Percentiles rank a stretch among this genome's conserved stretches.
Evolutionary conservation across 306 rosid species (phyloP).

Genomic region (Heteromeles arbutifolia): DNA sequence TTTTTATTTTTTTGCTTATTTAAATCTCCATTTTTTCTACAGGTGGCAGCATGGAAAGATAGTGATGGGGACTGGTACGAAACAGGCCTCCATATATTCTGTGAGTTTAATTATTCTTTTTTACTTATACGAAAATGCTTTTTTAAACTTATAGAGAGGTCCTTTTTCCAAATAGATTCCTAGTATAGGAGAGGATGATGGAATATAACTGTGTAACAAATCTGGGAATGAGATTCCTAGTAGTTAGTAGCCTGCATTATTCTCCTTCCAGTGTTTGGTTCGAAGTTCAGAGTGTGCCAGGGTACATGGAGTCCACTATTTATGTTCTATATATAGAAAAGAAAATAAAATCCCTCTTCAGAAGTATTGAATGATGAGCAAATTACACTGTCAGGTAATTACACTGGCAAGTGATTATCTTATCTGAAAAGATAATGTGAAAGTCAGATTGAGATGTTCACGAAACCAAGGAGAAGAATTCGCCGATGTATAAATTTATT

Average conservation of each 20-base stretch:
- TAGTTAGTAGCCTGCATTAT: neutral
- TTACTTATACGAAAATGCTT: neutral
- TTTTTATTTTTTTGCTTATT: conserved; percentile 2
- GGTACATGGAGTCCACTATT: neutral
- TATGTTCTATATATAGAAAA: neutral
- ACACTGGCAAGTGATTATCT: neutral
- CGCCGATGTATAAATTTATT: neutral
- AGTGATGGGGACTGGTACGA: conserved; percentile 96
- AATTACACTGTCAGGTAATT: neutral
- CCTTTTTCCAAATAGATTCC: neutral
- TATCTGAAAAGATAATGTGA: neutral
- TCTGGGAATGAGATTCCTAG: neutral
- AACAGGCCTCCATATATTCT: conserved; percentile 94
- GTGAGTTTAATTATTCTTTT: conserved; percentile 41
- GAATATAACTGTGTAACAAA: neutral
- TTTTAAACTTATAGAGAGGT: neutral
- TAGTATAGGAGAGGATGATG: neutral
- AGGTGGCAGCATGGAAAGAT: conserved; percentile 99
- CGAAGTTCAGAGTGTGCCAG: neutral
- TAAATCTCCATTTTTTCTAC: conserved; percentile 17
- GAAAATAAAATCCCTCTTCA: neutral
- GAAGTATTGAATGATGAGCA: neutral
- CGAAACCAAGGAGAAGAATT: neutral
- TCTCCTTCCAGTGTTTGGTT: neutral
- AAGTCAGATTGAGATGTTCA: neutral